Conservation (phyloP, 208 protist genomes). For the Trypanosoma brucei region DNA sequence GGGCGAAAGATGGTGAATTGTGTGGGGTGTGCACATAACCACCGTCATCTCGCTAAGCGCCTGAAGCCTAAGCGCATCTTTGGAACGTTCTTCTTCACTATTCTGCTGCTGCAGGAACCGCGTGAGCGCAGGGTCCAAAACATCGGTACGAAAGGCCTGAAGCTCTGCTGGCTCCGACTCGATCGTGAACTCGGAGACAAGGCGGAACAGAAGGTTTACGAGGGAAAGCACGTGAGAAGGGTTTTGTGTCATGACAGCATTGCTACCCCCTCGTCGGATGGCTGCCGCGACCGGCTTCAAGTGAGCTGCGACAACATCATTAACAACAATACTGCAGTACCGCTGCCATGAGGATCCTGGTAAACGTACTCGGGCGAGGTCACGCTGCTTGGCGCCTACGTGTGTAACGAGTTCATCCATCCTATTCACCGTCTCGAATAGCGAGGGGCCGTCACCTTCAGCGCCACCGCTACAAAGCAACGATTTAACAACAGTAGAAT, state of each 20-base stretch:
- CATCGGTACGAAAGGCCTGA: conserved; percentile 48
- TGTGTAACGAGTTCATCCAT: conserved; percentile 44
- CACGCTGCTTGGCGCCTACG: conserved; percentile 27
- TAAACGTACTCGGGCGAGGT: conserved; percentile 30
- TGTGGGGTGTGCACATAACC: conserved; percentile 61
- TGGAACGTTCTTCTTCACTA: background rate
- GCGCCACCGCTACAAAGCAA: conserved; percentile 1
- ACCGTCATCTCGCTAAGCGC: conserved; percentile 62
- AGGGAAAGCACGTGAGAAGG: conserved; percentile 46
- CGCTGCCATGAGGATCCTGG: conserved; percentile 38
- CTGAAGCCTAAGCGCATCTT: conserved; percentile 34
- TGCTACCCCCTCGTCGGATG: background rate
- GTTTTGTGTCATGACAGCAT: conserved; percentile 21
- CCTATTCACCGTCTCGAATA: conserved; percentile 38
- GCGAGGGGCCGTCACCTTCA: background rate
- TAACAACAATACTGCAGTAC: conserved; percentile 33
- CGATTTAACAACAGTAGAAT: conserved; percentile 39
- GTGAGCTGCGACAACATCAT: conserved; percentile 60
- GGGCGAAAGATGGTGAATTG: conserved; percentile 60
- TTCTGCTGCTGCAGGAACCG: conserved; percentile 26
- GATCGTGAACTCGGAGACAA: conserved; percentile 45
- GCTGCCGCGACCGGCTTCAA: conserved; percentile 34
- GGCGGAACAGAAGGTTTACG: conserved; percentile 58
- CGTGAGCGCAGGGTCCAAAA: conserved; percentile 57
- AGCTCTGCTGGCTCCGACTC: conserved; percentile 54